Percentiles rank a stretch among this genome's conserved stretches.
phyloP scores from a whole-genome alignment of 805 yeast genomes.

The Ogataea neopini region DNA sequence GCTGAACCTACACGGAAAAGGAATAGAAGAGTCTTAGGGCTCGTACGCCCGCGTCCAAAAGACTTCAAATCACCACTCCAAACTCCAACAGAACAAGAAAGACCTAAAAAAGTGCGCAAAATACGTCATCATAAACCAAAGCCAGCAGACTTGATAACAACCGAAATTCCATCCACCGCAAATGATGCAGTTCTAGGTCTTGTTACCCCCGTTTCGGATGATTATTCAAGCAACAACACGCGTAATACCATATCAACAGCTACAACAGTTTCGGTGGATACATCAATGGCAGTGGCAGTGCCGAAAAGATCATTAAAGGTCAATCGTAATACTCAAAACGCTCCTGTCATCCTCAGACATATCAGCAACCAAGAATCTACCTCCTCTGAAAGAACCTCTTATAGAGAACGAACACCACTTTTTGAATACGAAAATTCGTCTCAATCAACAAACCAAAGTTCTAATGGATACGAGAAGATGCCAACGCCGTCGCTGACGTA shows the following conservation, averaged over 20 bases:
- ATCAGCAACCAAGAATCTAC: slow-evolving; percentile 1
- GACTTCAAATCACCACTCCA: not conserved
- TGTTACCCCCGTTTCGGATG: slow-evolving; percentile 7
- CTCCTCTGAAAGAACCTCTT: slow-evolving; percentile 11
- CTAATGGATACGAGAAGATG: slow-evolving; percentile 4
- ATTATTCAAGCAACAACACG: not conserved
- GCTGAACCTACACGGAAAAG: slow-evolving; percentile 5
- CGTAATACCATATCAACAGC: slow-evolving; percentile 1
- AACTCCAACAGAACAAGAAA: not conserved
- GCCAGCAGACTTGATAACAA: not conserved
- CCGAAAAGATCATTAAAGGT: slow-evolving; percentile 3
- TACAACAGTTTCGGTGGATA: slow-evolving; percentile 4
- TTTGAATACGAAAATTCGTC: slow-evolving; percentile 10
- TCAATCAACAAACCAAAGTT: not conserved
- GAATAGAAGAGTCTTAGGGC: slow-evolving; percentile 18
- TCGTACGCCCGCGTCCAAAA: slow-evolving; percentile 15
- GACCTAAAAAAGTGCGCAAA: slow-evolving; percentile 1
- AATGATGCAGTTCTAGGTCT: slow-evolving; percentile 7
- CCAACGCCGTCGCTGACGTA: slow-evolving; percentile 9
- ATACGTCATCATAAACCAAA: slow-evolving; percentile 3
- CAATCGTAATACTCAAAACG: not conserved
- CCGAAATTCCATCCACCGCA: slow-evolving; percentile 5
- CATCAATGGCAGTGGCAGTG: not conserved
- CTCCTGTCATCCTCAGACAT: not conserved
- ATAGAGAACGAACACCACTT: slow-evolving; percentile 15